Evolutionary conservation across 441 rosid species (phyloP).

Genomic region (Theobroma grandiflorum): DNA sequence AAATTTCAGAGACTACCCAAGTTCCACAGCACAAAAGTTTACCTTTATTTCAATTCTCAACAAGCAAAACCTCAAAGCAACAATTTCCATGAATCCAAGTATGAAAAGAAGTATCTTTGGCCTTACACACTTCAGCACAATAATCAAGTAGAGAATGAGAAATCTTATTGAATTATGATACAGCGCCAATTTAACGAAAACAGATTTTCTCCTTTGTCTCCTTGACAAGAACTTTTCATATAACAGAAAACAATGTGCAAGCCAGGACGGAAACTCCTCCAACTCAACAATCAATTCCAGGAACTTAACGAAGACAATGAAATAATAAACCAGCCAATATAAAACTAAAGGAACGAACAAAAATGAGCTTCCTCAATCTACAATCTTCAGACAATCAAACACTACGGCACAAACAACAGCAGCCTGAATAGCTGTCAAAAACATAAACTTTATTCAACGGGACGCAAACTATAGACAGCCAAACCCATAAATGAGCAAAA

Average conservation of each 20-base stretch:
- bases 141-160: neutral
- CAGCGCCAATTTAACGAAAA: neutral
- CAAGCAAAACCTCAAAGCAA: constrained; percentile 31
- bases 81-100: constrained; percentile 33
- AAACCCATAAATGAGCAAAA: constrained; percentile 18
- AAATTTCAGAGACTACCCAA: constrained; percentile 27
- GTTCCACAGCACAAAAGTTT: constrained; percentile 33
- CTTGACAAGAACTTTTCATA: neutral
- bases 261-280: neutral
- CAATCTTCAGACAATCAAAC: constrained; percentile 22
- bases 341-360: neutral
- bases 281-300: constrained; percentile 22
- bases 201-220: constrained; percentile 9
- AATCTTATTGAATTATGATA: neutral
- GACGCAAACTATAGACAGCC: constrained; percentile 15
- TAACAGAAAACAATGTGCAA: constrained; percentile 12
- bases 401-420: constrained; percentile 11
- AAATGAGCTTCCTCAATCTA: constrained; percentile 2
- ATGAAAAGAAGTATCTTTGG: neutral
- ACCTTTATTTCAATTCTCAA: constrained; percentile 32
- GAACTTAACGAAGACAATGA: constrained; percentile 1
- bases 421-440: constrained; percentile 22
- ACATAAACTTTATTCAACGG: constrained; percentile 15
- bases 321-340: constrained; percentile 8
- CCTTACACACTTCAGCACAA: constrained; percentile 4